These are phyloP conservation scores for Berberis vulgaris DNA, from an alignment of 164 flowering plant species.

Conservation along the genomic window DNA sequence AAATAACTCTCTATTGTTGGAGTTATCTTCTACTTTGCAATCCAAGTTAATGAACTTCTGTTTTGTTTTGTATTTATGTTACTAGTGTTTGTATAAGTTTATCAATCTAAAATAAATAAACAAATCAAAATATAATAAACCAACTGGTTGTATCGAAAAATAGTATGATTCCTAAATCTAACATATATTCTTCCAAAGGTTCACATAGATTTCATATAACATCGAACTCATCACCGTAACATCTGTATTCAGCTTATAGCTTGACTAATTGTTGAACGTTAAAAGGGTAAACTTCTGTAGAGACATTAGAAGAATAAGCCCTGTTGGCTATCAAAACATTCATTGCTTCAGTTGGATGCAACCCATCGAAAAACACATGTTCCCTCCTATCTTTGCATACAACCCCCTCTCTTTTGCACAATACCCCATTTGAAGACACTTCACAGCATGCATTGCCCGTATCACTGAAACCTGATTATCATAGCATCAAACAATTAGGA, in stretches of 20 bases:
- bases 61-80: no score
- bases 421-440: slow-evolving; percentile 26
- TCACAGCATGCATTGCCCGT: slow-evolving; percentile 42
- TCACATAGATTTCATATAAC: no score
- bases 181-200: no score
- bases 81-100: no score
- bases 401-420: slow-evolving; percentile 38
- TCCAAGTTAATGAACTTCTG: no score
- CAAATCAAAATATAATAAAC: no score
- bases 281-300: slow-evolving; percentile 43
- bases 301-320: slow-evolving; percentile 33
- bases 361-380: slow-evolving; percentile 57
- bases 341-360: slow-evolving; percentile 64
- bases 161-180: no score
- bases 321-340: slow-evolving; percentile 33
- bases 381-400: slow-evolving; percentile 28
- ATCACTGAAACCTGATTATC: slow-evolving; percentile 38
- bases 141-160: no score
- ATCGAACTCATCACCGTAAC: no score
- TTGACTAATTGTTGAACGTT: slow-evolving; percentile 30
- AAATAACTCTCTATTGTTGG: no score
- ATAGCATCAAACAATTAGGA: not conserved
- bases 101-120: no score
- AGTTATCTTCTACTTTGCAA: no score
- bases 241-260: not conserved